Conservation (phyloP, 768 basidiomycete species). For the Boletus patriciae region DNA sequence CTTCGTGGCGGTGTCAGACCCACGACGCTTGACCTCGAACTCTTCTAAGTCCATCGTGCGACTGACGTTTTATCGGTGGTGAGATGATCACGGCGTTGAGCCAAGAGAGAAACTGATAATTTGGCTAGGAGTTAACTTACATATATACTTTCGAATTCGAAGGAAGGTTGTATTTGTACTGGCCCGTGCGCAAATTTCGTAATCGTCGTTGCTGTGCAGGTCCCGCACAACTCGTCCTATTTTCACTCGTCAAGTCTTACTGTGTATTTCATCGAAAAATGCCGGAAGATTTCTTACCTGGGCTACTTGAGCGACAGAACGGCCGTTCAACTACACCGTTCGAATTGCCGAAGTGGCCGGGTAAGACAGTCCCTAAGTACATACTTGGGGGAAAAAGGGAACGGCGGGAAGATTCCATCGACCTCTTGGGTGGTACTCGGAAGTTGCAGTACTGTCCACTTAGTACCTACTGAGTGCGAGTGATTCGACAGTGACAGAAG, state of each 20-base stretch:
- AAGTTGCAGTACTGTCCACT: neutral
- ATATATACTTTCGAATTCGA: neutral
- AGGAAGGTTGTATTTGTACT: neutral
- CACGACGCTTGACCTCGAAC: conserved; percentile 30
- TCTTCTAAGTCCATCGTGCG: conserved; percentile 41
- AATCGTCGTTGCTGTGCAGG: conserved; percentile 9
- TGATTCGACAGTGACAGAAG: too few relatives aligned
- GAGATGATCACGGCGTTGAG: neutral
- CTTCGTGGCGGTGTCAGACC: neutral
- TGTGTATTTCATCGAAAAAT: neutral
- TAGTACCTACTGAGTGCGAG: too few relatives aligned
- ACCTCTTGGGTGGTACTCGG: neutral
- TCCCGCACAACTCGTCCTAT: neutral
- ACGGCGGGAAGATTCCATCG: neutral
- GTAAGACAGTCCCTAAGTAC: conserved; percentile 10
- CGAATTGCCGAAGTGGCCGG: neutral
- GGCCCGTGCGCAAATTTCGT: conserved; percentile 19
- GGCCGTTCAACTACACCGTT: neutral
- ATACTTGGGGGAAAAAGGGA: neutral
- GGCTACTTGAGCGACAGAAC: conserved; percentile 9
- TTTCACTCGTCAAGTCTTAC: neutral
- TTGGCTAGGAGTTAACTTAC: neutral
- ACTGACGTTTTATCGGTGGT: neutral
- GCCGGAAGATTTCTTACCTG: conserved; percentile 5
- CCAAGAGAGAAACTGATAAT: neutral